Base-by-base conservation (phyloP, 2,329 filamentous ascomycete genomes). In the Westerdykella aurantiaca region DNA sequence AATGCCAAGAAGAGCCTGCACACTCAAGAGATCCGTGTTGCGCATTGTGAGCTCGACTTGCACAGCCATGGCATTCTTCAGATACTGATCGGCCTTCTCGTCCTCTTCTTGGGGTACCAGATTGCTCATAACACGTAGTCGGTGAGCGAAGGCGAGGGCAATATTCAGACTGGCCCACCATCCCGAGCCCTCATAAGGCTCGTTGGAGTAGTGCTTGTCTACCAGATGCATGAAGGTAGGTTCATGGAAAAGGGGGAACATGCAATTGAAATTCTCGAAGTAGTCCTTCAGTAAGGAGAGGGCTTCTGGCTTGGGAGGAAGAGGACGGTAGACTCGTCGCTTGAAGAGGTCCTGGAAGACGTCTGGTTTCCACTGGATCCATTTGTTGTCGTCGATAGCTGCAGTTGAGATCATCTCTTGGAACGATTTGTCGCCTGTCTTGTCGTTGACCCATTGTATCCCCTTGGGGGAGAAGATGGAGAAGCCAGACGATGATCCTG, bases 161-260 rank as follows among this genome's bases (percentile, higher is more conserved):
- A 95, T 85, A 57, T 98, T 98, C 57, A 98, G 76, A 68, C 89
- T 95, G 5, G 93, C 93, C 91, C 93, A 98, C 93, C 93, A 98
- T 3, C 93, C 93, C 5, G 89, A 94, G 22, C 91, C 90, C 63
- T 95, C 84, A 54, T 96, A 97, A 0, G 91, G 91, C 54, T 97
- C 87, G 39, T 82, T 74, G 0, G 89, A 94, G 68, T 97, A 98
- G 64, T 97, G 91, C 55, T 86, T 82, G 61, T 97, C 89, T 25
- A 96, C 89, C 5, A 97, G 75, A 62, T 96, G 90, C 88, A 97
- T 97, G 63, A 98, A 98, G 0, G 93, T 97, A 1, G 91, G 90
- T 66, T 96, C 90, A 67, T 98, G 93, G 61, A 95, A 98, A 4
- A 98, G 75, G 5, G 93, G 93, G 62, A 97, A 95, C 80, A 97